phyloP scores from a whole-genome alignment of 2,329 filamentous ascomycete genomes.

The Microdochium trichocladiopsis region DNA sequence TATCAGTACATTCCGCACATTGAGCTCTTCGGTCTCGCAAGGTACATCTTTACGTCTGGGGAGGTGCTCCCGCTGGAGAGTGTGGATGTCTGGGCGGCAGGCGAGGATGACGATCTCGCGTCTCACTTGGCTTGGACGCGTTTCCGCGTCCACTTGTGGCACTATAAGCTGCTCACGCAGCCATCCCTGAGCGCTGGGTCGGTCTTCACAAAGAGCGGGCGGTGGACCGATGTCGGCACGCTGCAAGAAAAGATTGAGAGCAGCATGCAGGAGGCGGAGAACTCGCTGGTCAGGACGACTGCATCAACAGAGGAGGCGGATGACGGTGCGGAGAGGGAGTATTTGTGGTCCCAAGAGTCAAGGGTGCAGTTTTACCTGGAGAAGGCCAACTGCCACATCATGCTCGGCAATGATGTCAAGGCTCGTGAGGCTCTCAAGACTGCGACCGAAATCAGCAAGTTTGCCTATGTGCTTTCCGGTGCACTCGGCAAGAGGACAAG shows the following conservation, averaged over 20 bases:
- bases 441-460: conserved; percentile 60
- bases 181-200: conserved; percentile 46
- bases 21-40: conserved; percentile 74
- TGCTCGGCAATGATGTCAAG: conserved; percentile 73
- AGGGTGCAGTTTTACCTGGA: conserved; percentile 72
- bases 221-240: conserved; percentile 52
- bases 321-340: conserved; percentile 15
- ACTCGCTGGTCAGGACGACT: conserved; percentile 4
- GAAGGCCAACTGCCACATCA: conserved; percentile 72
- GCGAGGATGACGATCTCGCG: conserved; percentile 23
- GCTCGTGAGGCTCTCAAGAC: conserved; percentile 64
- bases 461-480: conserved; percentile 79
- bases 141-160: conserved; percentile 66
- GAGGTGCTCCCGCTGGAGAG: conserved; percentile 9
- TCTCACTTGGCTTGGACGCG: conserved; percentile 47
- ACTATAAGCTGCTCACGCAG: conserved; percentile 53
- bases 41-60: conserved; percentile 37
- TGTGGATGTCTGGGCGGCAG: conserved; percentile 20
- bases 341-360: conserved; percentile 35
- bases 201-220: conserved; percentile 46
- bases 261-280: conserved; percentile 32
- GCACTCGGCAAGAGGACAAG: conserved; percentile 78
- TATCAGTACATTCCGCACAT: conserved; percentile 80
- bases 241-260: conserved; percentile 43
- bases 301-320: conserved; percentile 2